phyloP scores from a whole-genome alignment of 2,329 filamentous ascomycete species.

The Chaetomiaceae sp. region DNA sequence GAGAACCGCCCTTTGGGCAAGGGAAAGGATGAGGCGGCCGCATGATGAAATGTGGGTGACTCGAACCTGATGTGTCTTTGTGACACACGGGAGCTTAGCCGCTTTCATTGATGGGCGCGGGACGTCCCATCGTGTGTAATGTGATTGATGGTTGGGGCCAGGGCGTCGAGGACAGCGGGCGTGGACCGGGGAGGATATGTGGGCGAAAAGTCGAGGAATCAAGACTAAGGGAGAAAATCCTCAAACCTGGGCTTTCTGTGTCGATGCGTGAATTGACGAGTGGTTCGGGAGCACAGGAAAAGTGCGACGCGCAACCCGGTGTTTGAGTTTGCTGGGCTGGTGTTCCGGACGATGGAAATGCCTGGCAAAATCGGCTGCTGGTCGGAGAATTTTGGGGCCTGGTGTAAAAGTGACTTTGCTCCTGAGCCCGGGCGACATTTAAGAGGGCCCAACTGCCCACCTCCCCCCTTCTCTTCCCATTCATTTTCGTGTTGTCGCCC shows the following conservation, averaged over 20 bases:
- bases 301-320: conserved; percentile 1
- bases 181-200: too few species aligned
- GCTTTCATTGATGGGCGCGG: conserved; percentile 18
- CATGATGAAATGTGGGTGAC: background rate
- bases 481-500: conserved; percentile 9
- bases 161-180: conserved; percentile 1
- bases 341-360: conserved; percentile 20
- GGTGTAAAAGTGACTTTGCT: conserved; percentile 29
- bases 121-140: conserved; percentile 12
- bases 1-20: background rate
- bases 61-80: conserved; percentile 15
- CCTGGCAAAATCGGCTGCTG: conserved; percentile 21
- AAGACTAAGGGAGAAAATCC: too few species aligned
- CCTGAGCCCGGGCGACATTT: conserved; percentile 27
- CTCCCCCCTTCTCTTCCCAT: conserved; percentile 18
- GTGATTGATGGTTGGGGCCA: background rate
- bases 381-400: conserved; percentile 29
- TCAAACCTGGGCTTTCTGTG: too few species aligned
- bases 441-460: conserved; percentile 28
- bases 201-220: background rate
- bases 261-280: background rate
- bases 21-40: background rate
- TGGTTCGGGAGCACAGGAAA: conserved; percentile 5
- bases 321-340: conserved; percentile 23
- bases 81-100: conserved; percentile 24